Percentiles rank a stretch among this genome's conserved stretches.
Evolutionary conservation across 352 stramenopile genomes (phyloP).

Genomic region (Pythium rishiriense): DNA sequence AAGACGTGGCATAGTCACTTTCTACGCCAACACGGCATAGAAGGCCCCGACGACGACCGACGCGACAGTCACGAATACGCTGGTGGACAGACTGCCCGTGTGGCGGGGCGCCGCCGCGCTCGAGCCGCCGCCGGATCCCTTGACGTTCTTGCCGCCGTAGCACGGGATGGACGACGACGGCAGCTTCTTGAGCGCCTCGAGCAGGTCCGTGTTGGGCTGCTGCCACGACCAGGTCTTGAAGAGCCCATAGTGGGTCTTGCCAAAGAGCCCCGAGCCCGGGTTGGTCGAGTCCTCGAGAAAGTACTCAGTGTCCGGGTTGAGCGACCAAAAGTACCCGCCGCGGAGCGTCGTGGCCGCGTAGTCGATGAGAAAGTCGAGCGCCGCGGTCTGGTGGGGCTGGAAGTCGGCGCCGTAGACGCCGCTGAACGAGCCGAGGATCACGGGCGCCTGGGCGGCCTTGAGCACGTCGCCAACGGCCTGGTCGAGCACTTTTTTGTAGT

Average conservation of each 20-base stretch:
- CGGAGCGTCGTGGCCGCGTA: constrained; percentile 44
- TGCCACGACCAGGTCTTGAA: constrained; percentile 61
- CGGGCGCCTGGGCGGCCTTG: constrained; percentile 33
- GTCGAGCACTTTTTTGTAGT: constrained; percentile 47
- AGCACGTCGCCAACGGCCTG: constrained; percentile 43
- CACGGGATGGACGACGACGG: constrained; percentile 51
- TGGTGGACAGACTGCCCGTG: too few relatives aligned
- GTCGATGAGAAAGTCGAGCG: constrained; percentile 63
- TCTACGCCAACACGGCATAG: not conserved
- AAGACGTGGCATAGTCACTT: too few relatives aligned
- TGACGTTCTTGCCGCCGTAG: constrained; percentile 41
- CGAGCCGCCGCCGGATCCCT: not conserved
- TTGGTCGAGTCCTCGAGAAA: constrained; percentile 57
- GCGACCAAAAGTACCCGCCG: constrained; percentile 63
- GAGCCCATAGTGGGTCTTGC: constrained; percentile 54
- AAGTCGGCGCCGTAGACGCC: constrained; percentile 52
- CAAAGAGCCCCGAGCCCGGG: constrained; percentile 44
- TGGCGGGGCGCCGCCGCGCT: constrained; percentile 1
- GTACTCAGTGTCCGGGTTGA: constrained; percentile 65
- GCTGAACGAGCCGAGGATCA: constrained; percentile 66
- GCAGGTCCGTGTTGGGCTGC: constrained; percentile 46
- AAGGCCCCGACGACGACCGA: not conserved
- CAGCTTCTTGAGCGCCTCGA: constrained; percentile 45
- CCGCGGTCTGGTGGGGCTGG: constrained; percentile 55
- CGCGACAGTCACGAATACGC: not conserved